A percentile compares a stretch with the other conserved stretches of the same genome.
These are phyloP conservation scores for Cinnamomum chago DNA, from an alignment of 164 flowering plant species.

Conservation along the genomic window DNA sequence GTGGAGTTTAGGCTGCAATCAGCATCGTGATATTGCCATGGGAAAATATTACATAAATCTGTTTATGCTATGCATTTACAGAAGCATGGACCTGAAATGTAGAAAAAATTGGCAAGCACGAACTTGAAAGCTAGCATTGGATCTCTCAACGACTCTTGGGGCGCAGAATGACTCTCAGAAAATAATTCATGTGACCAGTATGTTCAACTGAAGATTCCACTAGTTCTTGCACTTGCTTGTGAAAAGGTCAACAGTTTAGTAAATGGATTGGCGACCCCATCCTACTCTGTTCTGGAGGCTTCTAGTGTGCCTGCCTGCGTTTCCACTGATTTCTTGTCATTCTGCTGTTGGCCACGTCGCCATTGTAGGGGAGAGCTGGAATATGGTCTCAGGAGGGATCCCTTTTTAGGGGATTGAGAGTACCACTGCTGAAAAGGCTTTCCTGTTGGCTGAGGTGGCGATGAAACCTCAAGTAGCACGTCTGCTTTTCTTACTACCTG, in stretches of 20 bases:
- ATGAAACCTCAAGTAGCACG: background rate
- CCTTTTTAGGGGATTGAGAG: constrained; percentile 4
- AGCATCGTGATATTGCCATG: no score
- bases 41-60: no score
- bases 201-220: no score
- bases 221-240: no score
- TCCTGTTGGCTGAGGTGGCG: constrained; percentile 8
- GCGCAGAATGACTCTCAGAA: no score
- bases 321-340: background rate
- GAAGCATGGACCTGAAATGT: no score
- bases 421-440: constrained; percentile 9
- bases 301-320: background rate
- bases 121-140: background rate
- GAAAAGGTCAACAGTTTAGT: no score
- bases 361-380: constrained; percentile 26
- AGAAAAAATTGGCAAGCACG: no score
- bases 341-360: constrained; percentile 23
- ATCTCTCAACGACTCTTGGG: no score
- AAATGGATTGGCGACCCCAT: background rate
- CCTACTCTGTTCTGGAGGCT: constrained; percentile 3
- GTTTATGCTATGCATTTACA: no score
- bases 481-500: constrained; percentile 28
- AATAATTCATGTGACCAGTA: no score
- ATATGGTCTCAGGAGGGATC: constrained; percentile 14
- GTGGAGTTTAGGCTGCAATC: no score